Base-by-base conservation (phyloP, 2,329 filamentous ascomycete genomes). In the Arthrinium puccinioides region DNA sequence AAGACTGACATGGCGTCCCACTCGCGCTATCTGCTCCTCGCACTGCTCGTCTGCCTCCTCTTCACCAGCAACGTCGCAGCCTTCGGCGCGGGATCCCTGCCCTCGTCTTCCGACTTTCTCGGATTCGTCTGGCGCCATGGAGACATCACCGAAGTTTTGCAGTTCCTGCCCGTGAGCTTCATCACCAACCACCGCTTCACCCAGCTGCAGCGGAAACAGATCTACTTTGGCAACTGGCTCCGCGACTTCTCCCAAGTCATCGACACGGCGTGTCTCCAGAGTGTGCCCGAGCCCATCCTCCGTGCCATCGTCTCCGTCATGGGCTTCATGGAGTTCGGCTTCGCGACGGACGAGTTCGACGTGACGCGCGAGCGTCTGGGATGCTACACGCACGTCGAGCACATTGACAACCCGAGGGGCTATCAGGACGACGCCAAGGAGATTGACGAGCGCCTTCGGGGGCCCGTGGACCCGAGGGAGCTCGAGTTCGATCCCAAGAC, bases 291-390 rank as follows among this genome's bases (percentile, higher is more conserved):
- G 34, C 67, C 72, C 34, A 69, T 70, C 18, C 70, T 75, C 30
- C 66, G 72, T 23, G 61, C 74, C 36, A 62, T 76, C 23, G 67
- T 76, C 14, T 72, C 70, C 57, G 64, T 75, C 10, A 55, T 76
- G 40, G 69, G 65, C 3, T 74, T 74, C 54, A 70, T 76, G 63
- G 65, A 62, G 30, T 75, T 75, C 46, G 71, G 71, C 14, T 75
- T 74, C 50, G 71, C 69, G 8, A 76, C 71, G 13, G 64, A 61
- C 36, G 71, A 76, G 44, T 76, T 75, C 42, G 71, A 76, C 46
- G 71, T 76, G 29, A 75, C 71, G 1, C 53, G 62, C 4, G 69
- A 74, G 26, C 56, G 71, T 25, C 59, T 76, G 7, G 71, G 71
- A 21, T 57, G 55, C 39, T 67, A 67, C 43, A 51, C 68, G 21